phyloP scores from a whole-genome alignment of 257 asterid genomes.

The Verbascum thapsus region DNA sequence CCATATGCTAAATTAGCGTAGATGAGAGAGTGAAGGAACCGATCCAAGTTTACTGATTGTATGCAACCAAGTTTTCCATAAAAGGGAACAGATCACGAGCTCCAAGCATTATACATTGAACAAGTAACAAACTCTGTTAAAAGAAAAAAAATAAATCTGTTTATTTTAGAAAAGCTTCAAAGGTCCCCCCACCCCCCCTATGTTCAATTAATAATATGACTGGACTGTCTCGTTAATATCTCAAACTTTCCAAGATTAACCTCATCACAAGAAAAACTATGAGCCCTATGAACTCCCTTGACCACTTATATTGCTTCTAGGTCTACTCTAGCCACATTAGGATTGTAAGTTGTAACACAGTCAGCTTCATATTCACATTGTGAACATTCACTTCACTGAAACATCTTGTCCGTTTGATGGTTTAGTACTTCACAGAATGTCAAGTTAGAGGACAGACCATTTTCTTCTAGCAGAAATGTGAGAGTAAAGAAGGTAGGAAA shows the following conservation, averaged over 20 bases:
- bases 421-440: too few relatives aligned
- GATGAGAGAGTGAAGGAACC: too few relatives aligned
- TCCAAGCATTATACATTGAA: neutral
- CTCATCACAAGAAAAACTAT: neutral
- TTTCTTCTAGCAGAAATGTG: conserved; percentile 6
- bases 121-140: neutral
- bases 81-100: conserved; percentile 7
- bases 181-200: conserved; percentile 11
- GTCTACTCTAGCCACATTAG: neutral
- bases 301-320: neutral
- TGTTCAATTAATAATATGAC: neutral
- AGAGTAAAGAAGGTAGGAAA: conserved; percentile 9
- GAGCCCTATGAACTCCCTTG: neutral
- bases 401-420: conserved; percentile 19
- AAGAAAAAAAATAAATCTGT: neutral
- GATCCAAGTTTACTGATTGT: neutral
- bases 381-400: conserved; percentile 7
- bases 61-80: neutral
- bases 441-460: too few relatives aligned
- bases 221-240: neutral
- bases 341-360: neutral
- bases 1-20: too few relatives aligned
- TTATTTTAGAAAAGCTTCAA: conserved; percentile 3
- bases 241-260: neutral
- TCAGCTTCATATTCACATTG: neutral